A percentile compares a stretch with the other conserved stretches of the same genome.
These are phyloP conservation scores for Hydrangea macrophylla DNA, from an alignment of 148 eudicot genomes.

Conservation along the genomic window DNA sequence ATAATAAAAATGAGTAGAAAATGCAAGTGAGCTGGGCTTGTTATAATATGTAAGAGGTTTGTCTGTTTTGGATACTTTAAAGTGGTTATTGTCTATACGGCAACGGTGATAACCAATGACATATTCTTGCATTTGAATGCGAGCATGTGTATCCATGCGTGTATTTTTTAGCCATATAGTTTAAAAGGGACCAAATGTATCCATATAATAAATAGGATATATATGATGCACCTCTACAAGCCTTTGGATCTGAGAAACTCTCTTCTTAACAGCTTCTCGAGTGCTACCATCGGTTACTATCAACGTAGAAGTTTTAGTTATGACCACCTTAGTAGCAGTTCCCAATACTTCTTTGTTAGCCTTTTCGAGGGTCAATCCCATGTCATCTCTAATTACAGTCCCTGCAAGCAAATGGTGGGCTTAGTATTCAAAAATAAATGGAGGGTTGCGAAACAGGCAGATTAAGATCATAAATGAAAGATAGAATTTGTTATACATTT, in stretches of 20 bases:
- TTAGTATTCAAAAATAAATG: not conserved
- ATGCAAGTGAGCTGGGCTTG: too few species aligned
- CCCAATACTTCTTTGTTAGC: constrained; percentile 64
- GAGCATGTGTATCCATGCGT: not conserved
- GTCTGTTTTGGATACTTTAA: not conserved
- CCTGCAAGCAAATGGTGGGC: constrained; percentile 34
- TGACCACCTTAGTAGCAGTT: constrained; percentile 62
- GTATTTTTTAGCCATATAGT: not conserved
- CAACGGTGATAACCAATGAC: not conserved
- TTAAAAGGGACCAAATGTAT: not conserved
- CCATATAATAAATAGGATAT: not conserved
- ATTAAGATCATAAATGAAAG: not conserved
- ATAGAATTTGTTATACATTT: not conserved
- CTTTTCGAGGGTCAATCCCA: constrained; percentile 70
- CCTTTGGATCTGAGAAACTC: constrained; percentile 62
- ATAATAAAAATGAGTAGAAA: too few species aligned
- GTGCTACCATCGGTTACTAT: constrained; percentile 92
- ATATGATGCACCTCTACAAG: constrained; percentile 59
- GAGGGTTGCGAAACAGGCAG: not conserved
- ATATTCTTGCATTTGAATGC: too few species aligned
- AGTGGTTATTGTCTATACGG: not conserved
- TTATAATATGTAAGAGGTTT: not conserved
- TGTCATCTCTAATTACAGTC: constrained; percentile 77
- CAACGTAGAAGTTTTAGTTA: constrained; percentile 74
- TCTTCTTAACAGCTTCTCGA: constrained; percentile 52